These are phyloP conservation scores for Huntiella abstrusa DNA, from an alignment of 2,329 filamentous ascomycete genomes.

Conservation along the genomic window DNA sequence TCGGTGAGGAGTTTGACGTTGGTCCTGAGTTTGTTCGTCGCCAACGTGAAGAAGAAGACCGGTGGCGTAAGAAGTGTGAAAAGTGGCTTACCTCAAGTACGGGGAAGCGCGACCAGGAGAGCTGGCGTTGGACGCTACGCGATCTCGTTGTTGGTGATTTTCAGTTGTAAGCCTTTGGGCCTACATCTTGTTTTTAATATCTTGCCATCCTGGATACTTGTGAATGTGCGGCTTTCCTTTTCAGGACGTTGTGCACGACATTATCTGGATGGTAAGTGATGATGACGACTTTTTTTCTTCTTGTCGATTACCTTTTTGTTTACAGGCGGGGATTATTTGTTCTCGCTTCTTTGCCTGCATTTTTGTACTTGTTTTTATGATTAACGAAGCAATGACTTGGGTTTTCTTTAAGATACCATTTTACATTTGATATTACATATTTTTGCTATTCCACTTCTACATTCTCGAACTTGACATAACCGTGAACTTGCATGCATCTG, in stretches of 20 bases:
- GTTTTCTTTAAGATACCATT: slow-evolving; percentile 3
- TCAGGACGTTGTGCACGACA: background rate
- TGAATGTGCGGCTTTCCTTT: background rate
- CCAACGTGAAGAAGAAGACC: slow-evolving; percentile 77
- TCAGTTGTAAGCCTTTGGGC: background rate
- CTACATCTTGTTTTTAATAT: no score
- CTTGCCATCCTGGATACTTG: background rate
- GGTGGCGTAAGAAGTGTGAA: slow-evolving; percentile 76
- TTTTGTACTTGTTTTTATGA: slow-evolving; percentile 9
- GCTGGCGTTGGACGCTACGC: slow-evolving; percentile 63
- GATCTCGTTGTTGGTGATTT: slow-evolving; percentile 33
- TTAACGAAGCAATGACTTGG: slow-evolving; percentile 11
- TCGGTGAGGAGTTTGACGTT: slow-evolving; percentile 94
- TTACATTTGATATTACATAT: slow-evolving; percentile 2
- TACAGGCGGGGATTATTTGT: no score
- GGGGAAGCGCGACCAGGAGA: slow-evolving; percentile 34
- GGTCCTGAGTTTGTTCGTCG: slow-evolving; percentile 82
- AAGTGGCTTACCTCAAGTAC: slow-evolving; percentile 51
- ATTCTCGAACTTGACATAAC: background rate
- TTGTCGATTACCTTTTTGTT: slow-evolving; percentile 2
- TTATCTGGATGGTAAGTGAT: no score
- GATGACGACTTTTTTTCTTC: background rate
- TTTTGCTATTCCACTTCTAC: background rate
- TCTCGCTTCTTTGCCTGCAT: background rate
- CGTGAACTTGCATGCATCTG: background rate